Conservation (phyloP, 345 rosid species). For the Eucalyptus tenuipes region DNA sequence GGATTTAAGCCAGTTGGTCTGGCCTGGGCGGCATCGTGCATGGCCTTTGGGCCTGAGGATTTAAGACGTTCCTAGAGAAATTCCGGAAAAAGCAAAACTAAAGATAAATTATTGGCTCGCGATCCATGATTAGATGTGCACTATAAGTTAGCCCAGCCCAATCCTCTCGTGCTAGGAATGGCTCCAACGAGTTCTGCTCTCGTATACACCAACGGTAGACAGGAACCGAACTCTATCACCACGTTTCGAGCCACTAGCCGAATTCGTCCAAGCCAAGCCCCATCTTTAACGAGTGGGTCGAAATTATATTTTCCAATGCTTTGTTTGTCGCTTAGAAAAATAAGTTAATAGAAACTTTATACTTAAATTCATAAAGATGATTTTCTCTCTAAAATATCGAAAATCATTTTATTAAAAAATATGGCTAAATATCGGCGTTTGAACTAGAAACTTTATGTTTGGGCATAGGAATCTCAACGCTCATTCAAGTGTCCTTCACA, state of each 20-base stretch:
- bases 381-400: too few species aligned
- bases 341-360: too few species aligned
- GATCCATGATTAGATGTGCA: fast-evolving
- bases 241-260: not conserved
- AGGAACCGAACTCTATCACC: not conserved
- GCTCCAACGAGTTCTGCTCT: not conserved
- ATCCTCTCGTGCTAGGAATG: not conserved
- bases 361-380: not conserved
- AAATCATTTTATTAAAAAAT: too few species aligned
- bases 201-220: not conserved
- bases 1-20: not conserved
- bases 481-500: not conserved
- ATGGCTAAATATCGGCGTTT: too few species aligned
- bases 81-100: not conserved
- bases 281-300: not conserved
- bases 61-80: not conserved
- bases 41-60: not conserved
- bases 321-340: not conserved
- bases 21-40: not conserved
- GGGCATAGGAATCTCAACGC: not conserved
- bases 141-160: not conserved
- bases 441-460: not conserved
- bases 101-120: not conserved
- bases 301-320: not conserved
- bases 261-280: not conserved